A percentile compares a stretch with the other conserved stretches of the same genome.
Conservation (phyloP, 2,329 filamentous ascomycete genomes). For the Sporothrix pseudoabietina region DNA sequence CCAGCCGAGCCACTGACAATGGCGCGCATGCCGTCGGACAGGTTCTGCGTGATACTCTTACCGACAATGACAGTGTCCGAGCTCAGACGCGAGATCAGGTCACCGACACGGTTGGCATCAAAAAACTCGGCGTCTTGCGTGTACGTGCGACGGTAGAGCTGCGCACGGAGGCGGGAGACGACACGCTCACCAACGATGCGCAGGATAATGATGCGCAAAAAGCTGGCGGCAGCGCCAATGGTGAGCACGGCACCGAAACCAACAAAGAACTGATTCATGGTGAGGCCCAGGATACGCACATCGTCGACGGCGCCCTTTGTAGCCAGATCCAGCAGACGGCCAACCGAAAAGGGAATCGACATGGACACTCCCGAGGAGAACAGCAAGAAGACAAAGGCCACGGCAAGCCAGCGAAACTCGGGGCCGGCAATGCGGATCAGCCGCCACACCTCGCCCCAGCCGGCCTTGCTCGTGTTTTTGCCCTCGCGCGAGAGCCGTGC, state of each 20-base stretch:
- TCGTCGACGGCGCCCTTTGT: constrained; percentile 71
- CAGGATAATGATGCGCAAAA: constrained; percentile 88
- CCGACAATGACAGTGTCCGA: constrained; percentile 97
- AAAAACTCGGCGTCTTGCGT: constrained; percentile 99
- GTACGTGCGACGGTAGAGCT: constrained; percentile 88
- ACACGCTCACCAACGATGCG: constrained; percentile 94
- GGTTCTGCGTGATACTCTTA: constrained; percentile 96
- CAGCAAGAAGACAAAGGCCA: constrained; percentile 83
- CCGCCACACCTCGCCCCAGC: constrained; percentile 77
- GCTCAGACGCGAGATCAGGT: constrained; percentile 91
- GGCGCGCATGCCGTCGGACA: constrained; percentile 92
- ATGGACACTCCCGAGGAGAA: constrained; percentile 92
- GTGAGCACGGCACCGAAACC: constrained; percentile 76
- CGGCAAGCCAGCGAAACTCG: constrained; percentile 73
- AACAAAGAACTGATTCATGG: constrained; percentile 83
- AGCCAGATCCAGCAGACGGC: constrained; percentile 89
- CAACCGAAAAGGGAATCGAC: constrained; percentile 95
- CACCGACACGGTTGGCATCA: constrained; percentile 94
- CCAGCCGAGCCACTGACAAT: constrained; percentile 88
- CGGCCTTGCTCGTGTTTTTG: constrained; percentile 58
- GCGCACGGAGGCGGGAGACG: constrained; percentile 83
- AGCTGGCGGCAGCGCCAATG: constrained; percentile 86
- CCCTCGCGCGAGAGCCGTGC: constrained; percentile 87
- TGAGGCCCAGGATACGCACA: constrained; percentile 76
- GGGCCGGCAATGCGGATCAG: constrained; percentile 86